Base-by-base conservation (phyloP, 2,329 filamentous ascomycete genomes). In the Thermoascus crustaceus region DNA sequence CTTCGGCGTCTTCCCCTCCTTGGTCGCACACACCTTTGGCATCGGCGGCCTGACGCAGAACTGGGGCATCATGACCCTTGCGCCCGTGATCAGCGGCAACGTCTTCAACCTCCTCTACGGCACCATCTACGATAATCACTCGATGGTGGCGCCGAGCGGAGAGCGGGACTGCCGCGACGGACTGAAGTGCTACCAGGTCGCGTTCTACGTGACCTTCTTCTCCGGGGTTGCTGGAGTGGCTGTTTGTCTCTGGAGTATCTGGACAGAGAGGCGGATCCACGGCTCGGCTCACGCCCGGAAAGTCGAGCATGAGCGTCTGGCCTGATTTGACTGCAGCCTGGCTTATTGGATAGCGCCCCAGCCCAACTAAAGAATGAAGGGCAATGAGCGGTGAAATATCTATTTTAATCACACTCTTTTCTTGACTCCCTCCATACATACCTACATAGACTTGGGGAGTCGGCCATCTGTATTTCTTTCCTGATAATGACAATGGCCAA, bases 81-180 rank as follows among this genome's bases (percentile, higher is more conserved):
- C 85, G 2, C 88, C 89, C 0, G 85, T 94, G 2, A 62, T 94
- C 18, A 87, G 81, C 6, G 88, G 86, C 32, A 94, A 96, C 50
- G 60, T 94, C 14, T 96, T 94, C 71, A 98, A 96, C 55, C 64
- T 95, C 1, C 78, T 91, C 39, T 98, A 96, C 56, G 91, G 91
- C 32, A 64, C 60, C 10, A 78, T 94, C 0, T 93, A 86, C 48
- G 91, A 98, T 56, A 65, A 67, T 6, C 87, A 95, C 58, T 88
- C 82, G 14, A 63, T 80, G 21, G 65, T 85, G 7, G 72, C 76
- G 13, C 70, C 74, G 0, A 73, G 76, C 26, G 86, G 85, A 13
- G 78, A 86, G 46, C 72, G 81, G 19, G 73, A 78, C 13, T 96
- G 91, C 55, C 69, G 73, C 13, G 77, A 89, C 17, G 91, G 91